Evolutionary conservation across 805 yeast species (phyloP).

Genomic region (Hemisphaericaspora nanyangensis): DNA sequence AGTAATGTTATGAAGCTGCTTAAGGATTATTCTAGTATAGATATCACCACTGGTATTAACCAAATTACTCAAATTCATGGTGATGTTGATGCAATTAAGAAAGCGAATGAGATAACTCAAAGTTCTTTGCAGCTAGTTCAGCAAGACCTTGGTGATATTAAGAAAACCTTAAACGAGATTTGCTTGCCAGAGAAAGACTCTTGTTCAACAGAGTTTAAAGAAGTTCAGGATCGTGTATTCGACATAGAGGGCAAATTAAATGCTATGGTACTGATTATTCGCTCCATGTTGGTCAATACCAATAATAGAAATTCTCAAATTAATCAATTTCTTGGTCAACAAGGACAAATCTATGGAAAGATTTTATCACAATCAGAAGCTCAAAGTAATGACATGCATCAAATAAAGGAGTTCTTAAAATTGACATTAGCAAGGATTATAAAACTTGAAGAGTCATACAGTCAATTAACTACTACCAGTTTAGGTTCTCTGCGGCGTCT

Average conservation of each 20-base stretch:
- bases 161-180: slow-evolving; percentile 8
- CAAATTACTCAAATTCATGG: slow-evolving; percentile 1
- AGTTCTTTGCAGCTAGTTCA: neutral
- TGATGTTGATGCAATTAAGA: neutral
- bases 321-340: neutral
- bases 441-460: slow-evolving; percentile 7
- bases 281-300: neutral
- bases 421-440: slow-evolving; percentile 14
- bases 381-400: slow-evolving; percentile 1
- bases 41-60: neutral
- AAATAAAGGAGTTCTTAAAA: slow-evolving; percentile 15
- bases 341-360: neutral
- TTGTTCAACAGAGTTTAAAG: neutral
- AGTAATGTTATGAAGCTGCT: slow-evolving; percentile 3
- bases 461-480: neutral
- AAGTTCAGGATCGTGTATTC: neutral
- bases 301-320: neutral
- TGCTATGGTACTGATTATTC: neutral
- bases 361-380: neutral
- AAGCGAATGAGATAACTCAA: neutral
- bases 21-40: slow-evolving; percentile 1
- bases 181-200: too few species aligned
- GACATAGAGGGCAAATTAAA: neutral
- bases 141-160: slow-evolving; percentile 10
- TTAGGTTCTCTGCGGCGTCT: too few species aligned